These are phyloP conservation scores for Aspergillus floridensis DNA, from an alignment of 2,329 filamentous ascomycete species.

Conservation along the genomic window DNA sequence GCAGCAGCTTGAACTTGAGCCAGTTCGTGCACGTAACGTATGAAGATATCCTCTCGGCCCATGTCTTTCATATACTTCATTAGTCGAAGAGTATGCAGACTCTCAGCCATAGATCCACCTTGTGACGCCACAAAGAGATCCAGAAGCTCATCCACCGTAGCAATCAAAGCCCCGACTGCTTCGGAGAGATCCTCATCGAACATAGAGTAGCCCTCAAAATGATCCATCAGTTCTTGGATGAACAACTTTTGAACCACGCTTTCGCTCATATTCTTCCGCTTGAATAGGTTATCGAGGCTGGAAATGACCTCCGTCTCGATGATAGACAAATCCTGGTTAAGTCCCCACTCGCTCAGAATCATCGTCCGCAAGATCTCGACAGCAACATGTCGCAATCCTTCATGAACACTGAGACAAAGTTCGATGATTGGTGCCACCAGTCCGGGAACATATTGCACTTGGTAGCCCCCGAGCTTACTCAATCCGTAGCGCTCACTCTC, in stretches of 20 bases:
- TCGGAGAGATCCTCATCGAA: constrained; percentile 71
- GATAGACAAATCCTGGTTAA: constrained; percentile 86
- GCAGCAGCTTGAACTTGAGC: constrained; percentile 72
- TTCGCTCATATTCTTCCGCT: constrained; percentile 81
- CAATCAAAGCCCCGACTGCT: constrained; percentile 74
- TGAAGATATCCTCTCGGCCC: constrained; percentile 95
- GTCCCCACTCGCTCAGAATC: constrained; percentile 97
- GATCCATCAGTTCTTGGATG: constrained; percentile 75
- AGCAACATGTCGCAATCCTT: constrained; percentile 82
- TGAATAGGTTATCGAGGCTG: constrained; percentile 85
- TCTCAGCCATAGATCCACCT: constrained; percentile 69
- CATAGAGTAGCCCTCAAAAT: constrained; percentile 70
- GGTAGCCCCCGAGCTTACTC: constrained; percentile 86
- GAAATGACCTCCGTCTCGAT: constrained; percentile 97
- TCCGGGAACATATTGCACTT: constrained; percentile 95
- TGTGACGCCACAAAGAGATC: constrained; percentile 89
- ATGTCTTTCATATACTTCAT: constrained; percentile 98
- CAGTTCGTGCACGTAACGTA: constrained; percentile 91
- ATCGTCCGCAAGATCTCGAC: constrained; percentile 94
- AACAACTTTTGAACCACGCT: constrained; percentile 91
- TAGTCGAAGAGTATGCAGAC: constrained; percentile 82
- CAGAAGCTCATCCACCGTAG: constrained; percentile 83
- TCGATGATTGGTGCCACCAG: constrained; percentile 89
- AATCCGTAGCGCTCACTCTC: constrained; percentile 76
- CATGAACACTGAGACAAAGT: constrained; percentile 91